A percentile compares a stretch with the other conserved stretches of the same genome.
Evolutionary conservation across 2,329 filamentous ascomycete species (phyloP).

Genomic region (Aspergillus bombycis): DNA sequence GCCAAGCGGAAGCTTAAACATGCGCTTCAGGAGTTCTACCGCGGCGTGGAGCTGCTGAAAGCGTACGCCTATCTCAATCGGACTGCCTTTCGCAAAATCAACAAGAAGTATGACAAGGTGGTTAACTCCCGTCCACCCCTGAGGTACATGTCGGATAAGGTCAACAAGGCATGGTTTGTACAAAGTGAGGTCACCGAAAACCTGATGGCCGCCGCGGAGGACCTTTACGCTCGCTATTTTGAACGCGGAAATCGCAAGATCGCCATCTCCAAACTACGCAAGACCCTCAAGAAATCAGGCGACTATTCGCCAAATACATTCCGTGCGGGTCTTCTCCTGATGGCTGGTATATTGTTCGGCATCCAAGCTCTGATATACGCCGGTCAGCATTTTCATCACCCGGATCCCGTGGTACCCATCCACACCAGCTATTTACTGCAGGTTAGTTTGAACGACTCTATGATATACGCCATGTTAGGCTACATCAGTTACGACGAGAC

Average conservation of each 20-base stretch:
- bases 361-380: slow-evolving; percentile 69
- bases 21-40: slow-evolving; percentile 90
- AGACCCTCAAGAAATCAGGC: slow-evolving; percentile 62
- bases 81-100: slow-evolving; percentile 94
- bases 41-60: slow-evolving; percentile 87
- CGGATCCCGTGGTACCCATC: slow-evolving; percentile 52
- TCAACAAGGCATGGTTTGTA: slow-evolving; percentile 89
- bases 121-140: slow-evolving; percentile 75
- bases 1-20: slow-evolving; percentile 92
- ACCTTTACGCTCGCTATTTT: slow-evolving; percentile 93
- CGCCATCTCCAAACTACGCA: slow-evolving; percentile 82
- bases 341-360: slow-evolving; percentile 67
- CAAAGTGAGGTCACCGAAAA: slow-evolving; percentile 82
- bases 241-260: slow-evolving; percentile 92
- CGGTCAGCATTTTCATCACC: slow-evolving; percentile 52
- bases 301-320: slow-evolving; percentile 64
- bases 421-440: slow-evolving; percentile 73
- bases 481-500: slow-evolving; percentile 5
- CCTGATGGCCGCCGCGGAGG: slow-evolving; percentile 79
- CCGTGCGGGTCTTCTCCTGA: slow-evolving; percentile 67
- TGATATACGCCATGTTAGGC: neutral
- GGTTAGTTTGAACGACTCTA: slow-evolving; percentile 37
- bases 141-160: slow-evolving; percentile 87
- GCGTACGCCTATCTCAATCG: slow-evolving; percentile 87
- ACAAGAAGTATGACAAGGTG: slow-evolving; percentile 97